phyloP scores from a whole-genome alignment of 306 rosid genomes.

The Citrullus mucosospermus region DNA sequence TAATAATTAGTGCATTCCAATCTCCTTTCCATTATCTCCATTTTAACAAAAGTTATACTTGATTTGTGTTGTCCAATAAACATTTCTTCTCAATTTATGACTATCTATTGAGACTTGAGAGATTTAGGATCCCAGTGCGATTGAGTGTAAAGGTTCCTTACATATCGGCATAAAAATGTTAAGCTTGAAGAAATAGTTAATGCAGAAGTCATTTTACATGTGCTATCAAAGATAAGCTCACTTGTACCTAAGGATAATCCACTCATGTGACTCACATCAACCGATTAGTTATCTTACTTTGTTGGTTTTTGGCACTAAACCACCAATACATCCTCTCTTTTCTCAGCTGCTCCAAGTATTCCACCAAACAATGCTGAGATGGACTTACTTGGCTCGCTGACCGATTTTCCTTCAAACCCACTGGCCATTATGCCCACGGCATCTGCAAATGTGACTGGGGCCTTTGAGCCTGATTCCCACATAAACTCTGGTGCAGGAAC shows the following conservation, averaged over 20 bases:
- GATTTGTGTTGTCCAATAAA: not conserved
- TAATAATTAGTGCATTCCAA: not conserved
- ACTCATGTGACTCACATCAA: not conserved
- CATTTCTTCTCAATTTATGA: not conserved
- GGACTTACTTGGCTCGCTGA: constrained; percentile 81
- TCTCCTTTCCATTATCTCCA: not conserved
- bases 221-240: not conserved
- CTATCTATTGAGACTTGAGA: not conserved
- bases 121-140: not conserved
- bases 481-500: constrained; percentile 29
- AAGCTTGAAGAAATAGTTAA: not conserved
- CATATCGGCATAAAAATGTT: not conserved
- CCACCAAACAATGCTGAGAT: constrained; percentile 45
- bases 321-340: constrained; percentile 6
- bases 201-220: not conserved
- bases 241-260: not conserved
- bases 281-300: not conserved
- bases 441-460: constrained; percentile 14
- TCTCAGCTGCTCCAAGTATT: constrained; percentile 43
- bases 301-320: constrained; percentile 1
- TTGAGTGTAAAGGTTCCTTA: not conserved
- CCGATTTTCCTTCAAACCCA: constrained; percentile 51
- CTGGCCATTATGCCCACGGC: constrained; percentile 59
- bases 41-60: not conserved
- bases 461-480: constrained; percentile 30